Percentiles rank a stretch among this genome's conserved stretches.
phyloP scores from a whole-genome alignment of 495 filamentous ascomycete genomes.

The Aspergillus wentii region DNA sequence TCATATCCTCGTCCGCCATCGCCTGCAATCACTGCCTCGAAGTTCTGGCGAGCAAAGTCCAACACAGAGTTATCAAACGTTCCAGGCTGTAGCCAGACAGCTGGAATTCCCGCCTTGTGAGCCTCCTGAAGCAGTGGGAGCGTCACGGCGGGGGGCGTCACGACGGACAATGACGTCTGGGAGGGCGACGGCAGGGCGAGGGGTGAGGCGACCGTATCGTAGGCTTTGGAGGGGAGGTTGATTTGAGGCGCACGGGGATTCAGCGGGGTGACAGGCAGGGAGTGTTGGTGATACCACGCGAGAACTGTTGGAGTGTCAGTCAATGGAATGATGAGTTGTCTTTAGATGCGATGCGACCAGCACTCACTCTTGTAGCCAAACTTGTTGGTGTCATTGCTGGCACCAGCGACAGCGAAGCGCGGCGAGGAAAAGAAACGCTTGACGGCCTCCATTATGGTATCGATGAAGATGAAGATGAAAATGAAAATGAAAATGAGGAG shows the following conservation, averaged over 20 bases:
- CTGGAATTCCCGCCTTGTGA: conserved; percentile 67
- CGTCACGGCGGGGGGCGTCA: conserved; percentile 78
- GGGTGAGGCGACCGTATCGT: conserved; percentile 63
- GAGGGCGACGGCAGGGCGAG: conserved; percentile 55
- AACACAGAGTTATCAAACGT: conserved; percentile 73
- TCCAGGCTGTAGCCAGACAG: conserved; percentile 91
- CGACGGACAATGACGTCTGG: conserved; percentile 73
- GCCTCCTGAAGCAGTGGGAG: conserved; percentile 69
- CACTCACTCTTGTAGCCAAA: conserved; percentile 82
- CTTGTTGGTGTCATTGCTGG: conserved; percentile 75
- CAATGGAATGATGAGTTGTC: conserved; percentile 4
- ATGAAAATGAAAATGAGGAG: no score
- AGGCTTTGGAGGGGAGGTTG: conserved; percentile 43
- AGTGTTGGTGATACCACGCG: conserved; percentile 77
- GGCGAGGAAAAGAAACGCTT: conserved; percentile 78
- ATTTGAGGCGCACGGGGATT: conserved; percentile 69
- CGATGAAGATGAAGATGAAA: no score
- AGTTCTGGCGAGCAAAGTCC: conserved; percentile 58
- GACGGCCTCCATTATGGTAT: conserved; percentile 45
- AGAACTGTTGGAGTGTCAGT: conserved; percentile 56
- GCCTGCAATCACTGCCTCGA: conserved; percentile 66
- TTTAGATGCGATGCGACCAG: not conserved
- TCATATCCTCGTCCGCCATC: conserved; percentile 63
- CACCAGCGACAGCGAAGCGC: conserved; percentile 86
- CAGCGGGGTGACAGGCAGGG: conserved; percentile 72